phyloP scores from a whole-genome alignment of 78 protist species.

The Dictyostelium capitatum region DNA sequence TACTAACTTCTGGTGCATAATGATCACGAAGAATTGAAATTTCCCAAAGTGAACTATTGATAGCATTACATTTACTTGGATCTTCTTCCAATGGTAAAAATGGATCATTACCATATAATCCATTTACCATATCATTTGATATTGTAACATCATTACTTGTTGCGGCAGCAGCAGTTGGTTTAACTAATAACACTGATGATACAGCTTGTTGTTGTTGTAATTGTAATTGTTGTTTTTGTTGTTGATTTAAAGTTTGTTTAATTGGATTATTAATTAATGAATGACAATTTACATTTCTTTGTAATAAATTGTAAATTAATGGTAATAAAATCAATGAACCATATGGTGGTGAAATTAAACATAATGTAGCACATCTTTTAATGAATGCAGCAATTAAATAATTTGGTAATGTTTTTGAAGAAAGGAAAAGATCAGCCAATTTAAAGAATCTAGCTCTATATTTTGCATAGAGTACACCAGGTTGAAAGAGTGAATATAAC shows the following conservation, averaged over 20 bases:
- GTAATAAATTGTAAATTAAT: slow-evolving; percentile 60
- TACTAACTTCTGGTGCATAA: slow-evolving; percentile 59
- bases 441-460: slow-evolving; percentile 85
- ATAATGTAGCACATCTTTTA: slow-evolving; percentile 82
- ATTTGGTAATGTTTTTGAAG: slow-evolving; percentile 74
- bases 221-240: not conserved
- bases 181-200: slow-evolving; percentile 10
- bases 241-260: not conserved
- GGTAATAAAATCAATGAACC: slow-evolving; percentile 68
- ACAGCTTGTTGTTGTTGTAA: not conserved
- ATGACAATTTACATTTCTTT: slow-evolving; percentile 80
- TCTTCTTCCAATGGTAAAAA: slow-evolving; percentile 37
- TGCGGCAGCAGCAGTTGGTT: not conserved
- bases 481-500: slow-evolving; percentile 83
- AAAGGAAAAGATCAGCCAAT: slow-evolving; percentile 67
- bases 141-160: not conserved
- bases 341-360: slow-evolving; percentile 85
- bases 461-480: slow-evolving; percentile 70
- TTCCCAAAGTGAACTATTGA: slow-evolving; percentile 87
- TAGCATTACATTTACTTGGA: slow-evolving; percentile 79
- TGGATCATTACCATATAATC: slow-evolving; percentile 73
- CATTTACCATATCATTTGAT: not conserved
- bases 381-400: slow-evolving; percentile 90
- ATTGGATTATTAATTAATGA: slow-evolving; percentile 69
- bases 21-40: slow-evolving; percentile 50